These are phyloP conservation scores for Teratosphaeria gauchensis DNA, from an alignment of 2,329 filamentous ascomycete genomes.

Conservation along the genomic window DNA sequence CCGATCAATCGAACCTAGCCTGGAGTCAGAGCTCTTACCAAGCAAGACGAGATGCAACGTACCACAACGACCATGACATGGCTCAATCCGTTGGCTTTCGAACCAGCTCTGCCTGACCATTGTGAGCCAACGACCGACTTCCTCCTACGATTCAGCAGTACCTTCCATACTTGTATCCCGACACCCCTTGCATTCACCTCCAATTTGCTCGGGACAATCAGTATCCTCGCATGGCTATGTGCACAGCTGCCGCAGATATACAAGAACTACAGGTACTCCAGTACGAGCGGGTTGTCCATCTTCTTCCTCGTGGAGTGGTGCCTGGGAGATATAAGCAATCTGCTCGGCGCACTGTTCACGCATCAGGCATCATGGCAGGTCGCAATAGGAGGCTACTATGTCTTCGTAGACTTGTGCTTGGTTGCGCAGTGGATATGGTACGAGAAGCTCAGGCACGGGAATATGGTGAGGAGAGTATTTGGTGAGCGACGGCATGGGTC, in stretches of 20 bases:
- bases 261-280: slow-evolving; percentile 56
- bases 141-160: slow-evolving; percentile 47
- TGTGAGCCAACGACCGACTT: slow-evolving; percentile 52
- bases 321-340: slow-evolving; percentile 53
- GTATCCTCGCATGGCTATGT: slow-evolving; percentile 59
- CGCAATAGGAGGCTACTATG: slow-evolving; percentile 55
- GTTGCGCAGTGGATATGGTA: slow-evolving; percentile 60
- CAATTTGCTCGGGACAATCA: slow-evolving; percentile 49
- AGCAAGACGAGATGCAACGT: background rate
- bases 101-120: slow-evolving; percentile 43
- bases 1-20: background rate
- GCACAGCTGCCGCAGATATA: slow-evolving; percentile 61
- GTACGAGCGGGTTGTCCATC: slow-evolving; percentile 54
- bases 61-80: slow-evolving; percentile 16
- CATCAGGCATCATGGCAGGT: slow-evolving; percentile 58
- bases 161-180: slow-evolving; percentile 54
- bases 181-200: slow-evolving; percentile 54
- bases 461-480: slow-evolving; percentile 32
- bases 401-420: slow-evolving; percentile 53
- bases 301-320: slow-evolving; percentile 60
- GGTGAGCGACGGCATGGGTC: slow-evolving; percentile 9
- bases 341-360: slow-evolving; percentile 54
- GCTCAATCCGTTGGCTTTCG: slow-evolving; percentile 13
- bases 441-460: slow-evolving; percentile 44
- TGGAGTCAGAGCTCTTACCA: background rate